Base-by-base conservation (phyloP, 306 rosid genomes). In the Pueraria montana region DNA sequence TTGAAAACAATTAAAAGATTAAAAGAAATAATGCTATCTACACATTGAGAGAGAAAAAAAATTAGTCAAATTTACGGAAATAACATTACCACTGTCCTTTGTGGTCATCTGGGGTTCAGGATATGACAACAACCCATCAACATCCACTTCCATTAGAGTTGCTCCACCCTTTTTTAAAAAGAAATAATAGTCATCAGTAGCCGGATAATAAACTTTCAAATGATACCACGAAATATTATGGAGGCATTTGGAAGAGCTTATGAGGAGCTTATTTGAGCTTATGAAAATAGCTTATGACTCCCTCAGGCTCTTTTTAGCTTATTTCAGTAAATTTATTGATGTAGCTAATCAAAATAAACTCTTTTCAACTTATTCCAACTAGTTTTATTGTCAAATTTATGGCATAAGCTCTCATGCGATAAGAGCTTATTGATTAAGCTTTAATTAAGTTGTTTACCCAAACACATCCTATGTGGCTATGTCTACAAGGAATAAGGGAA, bases 81-180 rank as follows among this genome's bases (percentile, higher is more conserved):
- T 78, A 32, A 23, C 65, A 81, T 87, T 85, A 93, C 97, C 91
- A 82, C 74, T 87, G 20, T 87, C 97, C 79, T 89, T 92, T 30
- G 79, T 77, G 70, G 80, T 75, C 16, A 62, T 79, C 82, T 84
- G 95, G 72, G 92, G 86, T 69, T 89, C 88, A n/a, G 95, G 97
- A 83, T 87, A 90, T 27, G 94, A 80, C 87, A 93, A 72, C 6
- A 97, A 81, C 40, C 97, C 98, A 36, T 95, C 95, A 78, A 72
- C 84, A 85, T 95, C 92, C 56, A 94, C 92, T 83, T 90, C 92
- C 92, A 93, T 87, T 59, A 95, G 89, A 78, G 94, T 64, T 59
- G 91, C 88, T 78, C 97, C 97, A 89, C 89, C 83, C 97, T 94
- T 84, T 21, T 68, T 4, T 1, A 73, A 36, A 70, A 50, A n/a